phyloP scores from a whole-genome alignment of 2,329 filamentous ascomycete species.

The Sclerotiophoma versabilis region DNA sequence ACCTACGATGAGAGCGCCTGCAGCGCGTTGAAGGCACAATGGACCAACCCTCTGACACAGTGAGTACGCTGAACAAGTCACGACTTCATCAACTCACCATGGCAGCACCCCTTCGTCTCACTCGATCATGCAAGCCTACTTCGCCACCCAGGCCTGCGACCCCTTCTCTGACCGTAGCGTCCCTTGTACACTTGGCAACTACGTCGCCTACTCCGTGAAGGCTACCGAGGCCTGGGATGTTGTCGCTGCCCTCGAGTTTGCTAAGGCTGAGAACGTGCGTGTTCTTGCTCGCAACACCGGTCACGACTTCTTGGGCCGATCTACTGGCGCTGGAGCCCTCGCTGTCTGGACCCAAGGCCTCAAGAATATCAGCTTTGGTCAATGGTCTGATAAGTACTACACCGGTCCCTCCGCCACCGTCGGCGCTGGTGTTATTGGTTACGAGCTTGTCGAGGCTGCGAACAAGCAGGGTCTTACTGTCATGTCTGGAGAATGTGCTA shows the following conservation, averaged over 20 bases:
- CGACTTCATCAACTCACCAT: not conserved
- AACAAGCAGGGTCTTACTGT: slow-evolving; percentile 27
- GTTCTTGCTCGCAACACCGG: slow-evolving; percentile 36
- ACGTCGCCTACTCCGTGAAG: slow-evolving; percentile 48
- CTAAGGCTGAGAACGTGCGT: slow-evolving; percentile 34
- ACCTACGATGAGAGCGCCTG: slow-evolving; percentile 26
- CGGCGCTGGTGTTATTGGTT: slow-evolving; percentile 38
- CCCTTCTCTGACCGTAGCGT: slow-evolving; percentile 20
- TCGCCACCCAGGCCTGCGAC: slow-evolving; percentile 26
- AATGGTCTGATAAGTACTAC: slow-evolving; percentile 33
- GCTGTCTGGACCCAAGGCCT: slow-evolving; percentile 42
- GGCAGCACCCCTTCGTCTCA: slow-evolving; percentile 15
- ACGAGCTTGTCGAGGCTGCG: slow-evolving; percentile 33
- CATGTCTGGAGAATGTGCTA: slow-evolving; percentile 41
- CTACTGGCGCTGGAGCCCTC: slow-evolving; percentile 39
- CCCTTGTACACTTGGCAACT: slow-evolving; percentile 34
- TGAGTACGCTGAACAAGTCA: slow-evolving; percentile 25
- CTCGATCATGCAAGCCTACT: slow-evolving; percentile 27
- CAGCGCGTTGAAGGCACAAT: slow-evolving; percentile 24
- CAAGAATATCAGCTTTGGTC: slow-evolving; percentile 29
- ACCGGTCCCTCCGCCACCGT: slow-evolving; percentile 35
- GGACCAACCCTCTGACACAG: slow-evolving; percentile 21
- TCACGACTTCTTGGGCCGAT: slow-evolving; percentile 40
- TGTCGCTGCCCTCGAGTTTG: slow-evolving; percentile 31
- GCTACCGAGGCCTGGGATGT: slow-evolving; percentile 30